A percentile compares a stretch with the other conserved stretches of the same genome.
Evolutionary conservation across 129 eudicot species (phyloP).

Genomic region (Lactuca sativa): DNA sequence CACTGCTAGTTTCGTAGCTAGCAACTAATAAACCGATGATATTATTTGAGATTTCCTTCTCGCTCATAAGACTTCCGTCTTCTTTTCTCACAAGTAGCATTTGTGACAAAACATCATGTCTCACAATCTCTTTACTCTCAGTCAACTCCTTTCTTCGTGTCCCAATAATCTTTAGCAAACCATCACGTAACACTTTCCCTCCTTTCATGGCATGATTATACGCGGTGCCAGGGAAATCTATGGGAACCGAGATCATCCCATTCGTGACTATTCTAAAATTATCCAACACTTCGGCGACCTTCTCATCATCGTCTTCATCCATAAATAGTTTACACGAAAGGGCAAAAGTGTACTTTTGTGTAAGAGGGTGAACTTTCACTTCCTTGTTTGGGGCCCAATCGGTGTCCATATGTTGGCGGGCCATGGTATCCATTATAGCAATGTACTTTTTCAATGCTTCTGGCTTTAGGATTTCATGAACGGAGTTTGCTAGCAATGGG

Average conservation of each 20-base stretch:
- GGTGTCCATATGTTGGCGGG: constrained; percentile 30
- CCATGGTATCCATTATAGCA: constrained; percentile 39
- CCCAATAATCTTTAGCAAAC: constrained; percentile 23
- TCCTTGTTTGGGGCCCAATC: constrained; percentile 30
- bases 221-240: constrained; percentile 40
- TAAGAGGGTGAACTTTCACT: constrained; percentile 35
- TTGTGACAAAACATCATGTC: constrained; percentile 32
- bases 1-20: constrained; percentile 40
- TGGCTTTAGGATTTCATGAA: constrained; percentile 33
- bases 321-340: constrained; percentile 38
- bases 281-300: constrained; percentile 16
- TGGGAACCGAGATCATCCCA: constrained; percentile 37
- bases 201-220: constrained; percentile 36
- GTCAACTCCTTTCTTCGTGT: constrained; percentile 33
- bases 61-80: constrained; percentile 29
- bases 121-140: constrained; percentile 10
- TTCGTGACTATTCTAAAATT: constrained; percentile 27
- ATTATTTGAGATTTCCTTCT: constrained; percentile 36
- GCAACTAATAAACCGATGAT: constrained; percentile 41
- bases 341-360: constrained; percentile 36
- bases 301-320: constrained; percentile 29
- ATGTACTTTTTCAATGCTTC: constrained; percentile 38
- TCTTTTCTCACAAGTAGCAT: constrained; percentile 37
- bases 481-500: constrained; percentile 22
- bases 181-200: constrained; percentile 29